Evolutionary conservation across 1,139 yeast genomes (phyloP), one percentile per base, ranked within the genome.

Genomic region (Nadsonia commutata): DNA sequence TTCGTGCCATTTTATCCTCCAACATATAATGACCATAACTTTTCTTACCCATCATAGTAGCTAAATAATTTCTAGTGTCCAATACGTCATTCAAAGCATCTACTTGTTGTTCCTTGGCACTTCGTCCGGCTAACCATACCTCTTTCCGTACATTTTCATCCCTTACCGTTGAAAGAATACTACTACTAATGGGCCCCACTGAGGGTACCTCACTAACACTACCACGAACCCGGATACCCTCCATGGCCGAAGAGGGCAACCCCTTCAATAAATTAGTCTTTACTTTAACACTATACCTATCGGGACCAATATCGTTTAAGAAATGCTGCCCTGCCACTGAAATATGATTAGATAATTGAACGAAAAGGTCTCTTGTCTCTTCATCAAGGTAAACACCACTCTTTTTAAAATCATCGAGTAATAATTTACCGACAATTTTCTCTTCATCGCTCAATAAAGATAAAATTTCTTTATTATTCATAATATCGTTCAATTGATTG

Each of bases 1-100:
- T 70, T 49, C 78, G 78, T 13, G 95, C 95, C 95, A 90, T 84
- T 58, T 93, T 90, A 50, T 85, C 94, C 48, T 76, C 79, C 37
- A 90, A 66, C 56, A 84, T 94, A 56, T 90, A 88, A 43, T 80
- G 80, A 0, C 93, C 77, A 62, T 69, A 90, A 39, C 84, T 78
- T 18, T 65, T 55, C 56, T 75, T 75, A 0, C 94, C 94, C 66
- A 90, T 68, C 65, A 84, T 69, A 40, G 69, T 67, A 0, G 98
- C 88, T 38, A 93, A 64, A 3, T 75, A 65, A 3, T 83, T 83
- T 47, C 98, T 68, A 48, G 77, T 72, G 46, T 71, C 70, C 31
- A 90, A 59, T 51, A 90, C 66, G 36, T 67, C 66, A 42, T 76
- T 76, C 43, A 90, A 64, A 3, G 76, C 63, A 2, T 62, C 57